These are phyloP conservation scores for Pythium aphanidermatum DNA, from an alignment of 352 stramenopile genomes.

Conservation along the genomic window DNA sequence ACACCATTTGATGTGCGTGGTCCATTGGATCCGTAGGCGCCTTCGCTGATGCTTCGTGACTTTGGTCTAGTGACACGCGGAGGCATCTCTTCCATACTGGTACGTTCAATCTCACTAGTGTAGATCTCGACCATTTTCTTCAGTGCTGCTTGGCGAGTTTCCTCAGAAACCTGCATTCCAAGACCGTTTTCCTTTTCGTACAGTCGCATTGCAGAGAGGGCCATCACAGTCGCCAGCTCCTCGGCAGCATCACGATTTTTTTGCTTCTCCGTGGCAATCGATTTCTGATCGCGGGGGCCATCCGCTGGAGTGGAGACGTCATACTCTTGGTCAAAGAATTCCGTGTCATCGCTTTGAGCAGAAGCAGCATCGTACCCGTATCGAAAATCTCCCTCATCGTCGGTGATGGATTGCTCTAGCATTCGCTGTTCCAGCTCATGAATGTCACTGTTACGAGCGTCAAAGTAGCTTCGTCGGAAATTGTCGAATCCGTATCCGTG, in stretches of 20 bases:
- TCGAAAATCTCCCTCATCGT: slow-evolving; percentile 22
- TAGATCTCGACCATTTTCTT: slow-evolving; percentile 79
- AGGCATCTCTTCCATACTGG: slow-evolving; percentile 11
- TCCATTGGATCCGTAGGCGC: neutral
- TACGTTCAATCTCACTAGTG: slow-evolving; percentile 56
- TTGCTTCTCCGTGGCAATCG: neutral
- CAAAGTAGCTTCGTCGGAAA: slow-evolving; percentile 21
- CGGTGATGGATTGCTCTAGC: neutral
- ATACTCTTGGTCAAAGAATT: slow-evolving; percentile 17
- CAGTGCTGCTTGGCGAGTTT: slow-evolving; percentile 49
- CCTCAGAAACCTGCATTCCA: slow-evolving; percentile 37
- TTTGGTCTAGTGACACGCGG: slow-evolving; percentile 1
- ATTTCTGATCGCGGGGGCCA: too few species aligned
- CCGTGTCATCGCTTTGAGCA: slow-evolving; percentile 9
- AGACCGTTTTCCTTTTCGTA: slow-evolving; percentile 61
- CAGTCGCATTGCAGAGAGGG: slow-evolving; percentile 68
- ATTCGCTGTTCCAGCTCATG: slow-evolving; percentile 14
- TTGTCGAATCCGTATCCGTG: slow-evolving; percentile 11
- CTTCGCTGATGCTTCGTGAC: slow-evolving; percentile 11
- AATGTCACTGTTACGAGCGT: slow-evolving; percentile 22
- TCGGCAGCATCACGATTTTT: slow-evolving; percentile 11
- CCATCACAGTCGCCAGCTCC: slow-evolving; percentile 54
- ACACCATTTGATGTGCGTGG: neutral
- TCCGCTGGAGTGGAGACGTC: slow-evolving; percentile 7
- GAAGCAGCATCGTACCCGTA: slow-evolving; percentile 17